Conservation (phyloP, 164 flowering plant genomes). For the Stephania cephalantha region DNA sequence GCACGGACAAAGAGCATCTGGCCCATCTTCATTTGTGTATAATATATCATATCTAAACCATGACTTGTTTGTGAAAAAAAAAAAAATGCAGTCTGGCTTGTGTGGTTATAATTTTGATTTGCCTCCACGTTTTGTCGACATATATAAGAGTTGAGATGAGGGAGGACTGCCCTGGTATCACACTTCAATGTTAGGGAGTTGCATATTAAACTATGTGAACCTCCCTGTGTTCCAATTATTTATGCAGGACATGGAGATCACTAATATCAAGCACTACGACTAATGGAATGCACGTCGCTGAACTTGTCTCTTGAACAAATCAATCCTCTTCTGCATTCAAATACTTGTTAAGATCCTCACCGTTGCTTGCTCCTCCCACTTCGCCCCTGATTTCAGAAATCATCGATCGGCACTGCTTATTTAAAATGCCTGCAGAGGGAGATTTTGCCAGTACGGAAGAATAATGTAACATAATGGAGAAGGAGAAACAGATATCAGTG, state of each 20-base stretch:
- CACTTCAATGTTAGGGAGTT: neutral
- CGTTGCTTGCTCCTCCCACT: neutral
- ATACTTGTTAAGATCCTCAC: neutral
- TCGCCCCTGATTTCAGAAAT: too few relatives aligned
- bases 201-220: neutral
- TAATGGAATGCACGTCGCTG: conserved; percentile 24
- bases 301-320: neutral
- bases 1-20: too few relatives aligned
- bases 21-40: too few relatives aligned
- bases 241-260: conserved; percentile 28
- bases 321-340: conserved; percentile 11
- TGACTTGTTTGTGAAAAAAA: too few relatives aligned
- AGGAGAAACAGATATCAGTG: conserved; percentile 50
- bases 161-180: too few relatives aligned
- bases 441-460: neutral
- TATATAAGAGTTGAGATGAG: too few relatives aligned
- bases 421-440: neutral
- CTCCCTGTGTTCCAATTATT: neutral
- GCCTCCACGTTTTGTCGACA: too few relatives aligned
- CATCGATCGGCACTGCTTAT: neutral
- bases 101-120: too few relatives aligned
- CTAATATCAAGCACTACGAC: conserved; percentile 3
- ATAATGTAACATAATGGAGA: conserved; percentile 5
- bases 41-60: too few relatives aligned
- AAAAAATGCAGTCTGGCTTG: too few relatives aligned